Evolutionary conservation across 257 asterid species (phyloP), one percentile per base, ranked within the genome.

Genomic region (Solanum microdontum): DNA sequence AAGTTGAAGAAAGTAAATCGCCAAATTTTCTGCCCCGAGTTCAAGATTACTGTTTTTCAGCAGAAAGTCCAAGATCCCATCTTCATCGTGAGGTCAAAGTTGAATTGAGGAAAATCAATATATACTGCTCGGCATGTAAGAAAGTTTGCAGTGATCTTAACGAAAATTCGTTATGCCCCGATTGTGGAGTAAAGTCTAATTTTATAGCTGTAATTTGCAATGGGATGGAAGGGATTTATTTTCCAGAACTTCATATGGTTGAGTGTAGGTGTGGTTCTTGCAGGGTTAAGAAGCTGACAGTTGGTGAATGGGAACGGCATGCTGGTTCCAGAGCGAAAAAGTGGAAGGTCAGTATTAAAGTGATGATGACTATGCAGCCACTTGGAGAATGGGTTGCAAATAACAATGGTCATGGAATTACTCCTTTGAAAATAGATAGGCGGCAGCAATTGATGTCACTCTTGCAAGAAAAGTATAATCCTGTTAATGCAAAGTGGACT

Each of bases 311-410:
- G 80, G 87, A 85, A 40, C 34, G 30, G 28, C 87, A 85, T 32
- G 87, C 87, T 45, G 87, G 87, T 28, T 85, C 87, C 66, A 68
- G 82, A 24, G 87, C 87, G 17, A 85, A 85, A 40, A 85, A 85
- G 10, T 85, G 87, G 87, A 85, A 85, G 66, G 87, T 37, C 30
- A 85, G 87, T 3, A 85, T 85, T 64, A 85, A 68, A n/a, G 79
- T 85, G 26, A 85, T 39, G 8, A 36, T 32, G 21, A 24, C 87
- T 37, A 85, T 17, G 82, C 60, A 85, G 14, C 82, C 87, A 39
- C 77, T 85, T 2, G 87, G 87, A 7, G 87, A 85, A 68, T 85
- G 87, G 87, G 68, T 85, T 24, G 9, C 64, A 0, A 45, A 85
- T 39, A 2, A 85, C 3, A 17, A 28, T 24, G 23, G 68, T 9